Evolutionary conservation across 2,329 filamentous ascomycete genomes (phyloP), one percentile per base, ranked within the genome.

Genomic region (Phaeosphaeria sp.): DNA sequence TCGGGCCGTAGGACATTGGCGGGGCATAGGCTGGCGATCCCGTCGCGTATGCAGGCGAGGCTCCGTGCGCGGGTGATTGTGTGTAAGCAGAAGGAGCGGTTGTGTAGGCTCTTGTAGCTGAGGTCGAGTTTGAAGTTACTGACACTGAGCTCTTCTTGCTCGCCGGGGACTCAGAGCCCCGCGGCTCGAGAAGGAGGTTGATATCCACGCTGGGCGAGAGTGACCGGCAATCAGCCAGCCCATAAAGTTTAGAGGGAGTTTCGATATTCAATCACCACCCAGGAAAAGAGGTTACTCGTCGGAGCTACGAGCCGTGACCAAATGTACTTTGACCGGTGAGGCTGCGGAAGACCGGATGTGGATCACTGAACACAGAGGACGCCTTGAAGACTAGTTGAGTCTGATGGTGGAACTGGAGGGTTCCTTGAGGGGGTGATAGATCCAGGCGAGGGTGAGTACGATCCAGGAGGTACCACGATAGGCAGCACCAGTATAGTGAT

Each of bases 141-240:
- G 74, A 76, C 22, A 66, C 72, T 33, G 76, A 75, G 69, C 80
- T 82, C 59, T 76, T 78, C 68, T 81, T 80, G 61, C 78, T 80
- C 50, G 77, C 78, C 53, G 80, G 83, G 78, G 89, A 88, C 85
- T 91, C 89, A 80, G 89, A 89, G 85, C 88, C 88, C 76, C 87
- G 82, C 76, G 84, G 86, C 85, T 93, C 91, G 80, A 97, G 86
- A 67, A 97, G 87, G 68, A 90, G 89, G 80, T 91, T 88, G 90
- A 97, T 96, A 93, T 97, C 93, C 93, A 97, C 89, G 86, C 84
- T 93, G 87, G 83, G 87, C 86, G 84, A 84, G 66, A 65, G 61
- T 65, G 72, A 78, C 78, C 75, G 76, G 79, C 77, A 60, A 70
- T 60, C 51, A 64, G 68, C 80, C 76, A 81, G 79, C 78, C 77